Evolutionary conservation across 495 filamentous ascomycete genomes (phyloP).

Genomic region (Penicillium crystallinum): DNA sequence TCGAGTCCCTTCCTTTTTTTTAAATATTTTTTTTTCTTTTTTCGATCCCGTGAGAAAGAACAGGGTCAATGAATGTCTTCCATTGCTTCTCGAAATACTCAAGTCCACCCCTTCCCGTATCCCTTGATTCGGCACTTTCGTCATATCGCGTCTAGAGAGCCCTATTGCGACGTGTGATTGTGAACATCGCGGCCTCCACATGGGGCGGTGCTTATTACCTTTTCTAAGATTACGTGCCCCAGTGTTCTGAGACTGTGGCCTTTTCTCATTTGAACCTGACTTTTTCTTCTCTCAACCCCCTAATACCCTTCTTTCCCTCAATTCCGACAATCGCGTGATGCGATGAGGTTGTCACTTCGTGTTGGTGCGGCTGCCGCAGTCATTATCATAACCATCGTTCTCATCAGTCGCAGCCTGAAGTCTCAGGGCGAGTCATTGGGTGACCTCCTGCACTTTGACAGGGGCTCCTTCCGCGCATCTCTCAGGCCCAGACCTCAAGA

Average conservation of each 20-base stretch:
- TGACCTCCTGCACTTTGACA: constrained; percentile 31
- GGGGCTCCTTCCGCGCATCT: constrained; percentile 15
- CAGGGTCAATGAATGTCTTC: background rate
- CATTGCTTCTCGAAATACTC: constrained; percentile 1
- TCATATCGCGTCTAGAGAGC: background rate
- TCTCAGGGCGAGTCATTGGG: constrained; percentile 21
- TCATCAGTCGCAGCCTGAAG: constrained; percentile 32
- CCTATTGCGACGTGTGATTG: background rate
- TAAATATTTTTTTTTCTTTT: background rate
- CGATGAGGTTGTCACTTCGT: constrained; percentile 40
- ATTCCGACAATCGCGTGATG: constrained; percentile 27
- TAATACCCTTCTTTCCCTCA: background rate
- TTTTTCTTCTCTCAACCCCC: background rate
- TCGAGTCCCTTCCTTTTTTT: background rate
- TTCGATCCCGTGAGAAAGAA: no score
- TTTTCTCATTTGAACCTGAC: constrained; percentile 1
- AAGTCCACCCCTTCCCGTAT: no score
- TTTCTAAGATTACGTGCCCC: constrained; percentile 2
- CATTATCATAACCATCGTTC: constrained; percentile 30
- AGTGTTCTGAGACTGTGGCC: constrained; percentile 1
- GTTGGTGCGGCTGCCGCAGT: constrained; percentile 31
- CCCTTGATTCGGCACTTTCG: constrained; percentile 6
- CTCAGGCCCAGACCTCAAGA: constrained; percentile 16
- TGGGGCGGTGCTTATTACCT: constrained; percentile 5
- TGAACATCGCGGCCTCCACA: background rate